Evolutionary conservation across 1,284 basidiomycete species (phyloP).

Genomic region (Puccinia novopanici): DNA sequence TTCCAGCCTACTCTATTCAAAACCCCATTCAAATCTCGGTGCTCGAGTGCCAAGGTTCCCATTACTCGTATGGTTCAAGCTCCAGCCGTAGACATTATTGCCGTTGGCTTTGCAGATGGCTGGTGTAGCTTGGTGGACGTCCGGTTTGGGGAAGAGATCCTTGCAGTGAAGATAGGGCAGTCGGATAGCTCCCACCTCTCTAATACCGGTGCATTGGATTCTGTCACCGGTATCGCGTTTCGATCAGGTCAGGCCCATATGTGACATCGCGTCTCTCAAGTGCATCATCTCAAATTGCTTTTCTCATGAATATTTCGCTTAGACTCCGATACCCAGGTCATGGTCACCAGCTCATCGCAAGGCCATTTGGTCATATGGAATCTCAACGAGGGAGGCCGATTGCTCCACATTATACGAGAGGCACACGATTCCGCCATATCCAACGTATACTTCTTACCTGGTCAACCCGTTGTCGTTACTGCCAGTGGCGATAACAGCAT

Average conservation of each 20-base stretch:
- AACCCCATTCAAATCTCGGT: constrained; percentile 56
- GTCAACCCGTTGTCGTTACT: constrained; percentile 82
- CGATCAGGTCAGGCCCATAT: constrained; percentile 70
- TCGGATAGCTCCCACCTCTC: constrained; percentile 53
- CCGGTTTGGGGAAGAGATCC: constrained; percentile 80
- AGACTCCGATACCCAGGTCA: constrained; percentile 62
- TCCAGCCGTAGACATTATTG: constrained; percentile 93
- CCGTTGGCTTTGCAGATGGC: constrained; percentile 83
- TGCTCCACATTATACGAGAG: constrained; percentile 78
- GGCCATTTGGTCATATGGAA: constrained; percentile 91
- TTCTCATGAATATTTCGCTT: neutral
- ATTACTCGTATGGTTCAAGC: constrained; percentile 83
- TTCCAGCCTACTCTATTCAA: constrained; percentile 24
- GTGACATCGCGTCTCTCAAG: neutral
- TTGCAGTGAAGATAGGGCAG: constrained; percentile 75
- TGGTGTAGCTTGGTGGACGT: constrained; percentile 87
- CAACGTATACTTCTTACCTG: constrained; percentile 81
- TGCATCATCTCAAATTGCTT: constrained; percentile 2
- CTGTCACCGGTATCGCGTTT: constrained; percentile 76
- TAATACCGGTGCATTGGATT: constrained; percentile 66
- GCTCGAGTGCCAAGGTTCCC: constrained; percentile 60
- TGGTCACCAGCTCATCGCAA: constrained; percentile 80
- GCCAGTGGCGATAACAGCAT: constrained; percentile 90
- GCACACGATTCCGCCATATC: constrained; percentile 82
- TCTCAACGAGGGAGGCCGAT: constrained; percentile 74